Base-by-base conservation (phyloP, 345 rosid species). In the Odontarrhena argentea region DNA sequence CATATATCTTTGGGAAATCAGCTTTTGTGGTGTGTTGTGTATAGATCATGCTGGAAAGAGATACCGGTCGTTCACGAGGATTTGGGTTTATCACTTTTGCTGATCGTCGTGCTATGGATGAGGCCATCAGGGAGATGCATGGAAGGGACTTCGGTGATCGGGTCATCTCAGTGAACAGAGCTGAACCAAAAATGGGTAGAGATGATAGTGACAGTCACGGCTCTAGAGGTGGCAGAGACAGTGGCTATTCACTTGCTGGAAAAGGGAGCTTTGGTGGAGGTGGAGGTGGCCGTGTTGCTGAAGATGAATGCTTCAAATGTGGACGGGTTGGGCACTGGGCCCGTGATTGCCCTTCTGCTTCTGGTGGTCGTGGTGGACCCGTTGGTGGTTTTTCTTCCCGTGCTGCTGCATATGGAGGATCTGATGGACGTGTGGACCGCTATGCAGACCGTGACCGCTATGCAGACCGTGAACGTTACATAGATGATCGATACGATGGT, bases 251-350 rank as follows among this genome's bases (percentile, higher is more conserved):
- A 40, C 35, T 61, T 55, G 60, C 69, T 74, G 74, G 69, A 48
- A 74, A 62, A 11, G 74, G 60, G 41, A 67, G 63, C 60, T 74
- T 54, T 68, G 78, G 74, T 67, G 74, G 74, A 37, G 84, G 86
- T 50, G 86, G 91, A 71, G 97, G 86, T 69, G 88, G 88, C 73
- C 85, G 90, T 63, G 82, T 73, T 60, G 91, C 75, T 25, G 90
- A 83, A 66, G 99, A 95, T 74, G 96, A 89, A 56, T 95, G 99
- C 83, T 95, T 86, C 81, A 95, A 87, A 71, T 95, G 99, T 71
- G 96, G 99, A 58, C 87, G 92, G 43, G 70, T 60, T 18, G 99
- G 99, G 30, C 99, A 95, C 37, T 95, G 99, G 99, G 99, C 99
- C 18, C 87, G 99, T 42, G 96, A 91, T 67, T 95, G 99, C 63